Evolutionary conservation across 148 eudicot species (phyloP), one percentile per base, ranked within the genome.

Genomic region (Amaranthus cruentus): DNA sequence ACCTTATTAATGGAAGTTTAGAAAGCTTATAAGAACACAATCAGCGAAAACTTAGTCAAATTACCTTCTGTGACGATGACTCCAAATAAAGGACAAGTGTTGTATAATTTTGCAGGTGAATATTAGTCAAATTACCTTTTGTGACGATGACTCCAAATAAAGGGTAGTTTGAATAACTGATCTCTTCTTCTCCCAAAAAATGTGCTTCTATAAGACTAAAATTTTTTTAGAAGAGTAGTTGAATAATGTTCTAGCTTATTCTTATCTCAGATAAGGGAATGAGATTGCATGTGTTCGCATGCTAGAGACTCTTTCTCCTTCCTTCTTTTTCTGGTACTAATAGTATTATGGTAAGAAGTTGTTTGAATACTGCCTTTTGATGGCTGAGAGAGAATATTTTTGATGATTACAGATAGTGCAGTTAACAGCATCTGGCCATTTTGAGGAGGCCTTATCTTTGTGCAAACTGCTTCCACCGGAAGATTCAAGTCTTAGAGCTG

Each of bases 381-480:
- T 76, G 73, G 66, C 58, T 18, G 62, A 18, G 47, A 38, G 55
- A 64, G 9, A 43, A 56, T 68, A 43, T 73, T 68, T 55, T 10
- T 3, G 54, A 68, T 81, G 84, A 28, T 28, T 28, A 28, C 97
- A 96, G 99, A 92, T 96, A 70, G 97, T 96, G 73, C 99, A 96
- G 79, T 77, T 96, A 78, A 96, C 99, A 75, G 99, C 99, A 80
- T 96, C 99, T 69, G 99, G 97, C 54, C 83, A 90, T 81, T 96
- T 96, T 80, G 99, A 96, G 79, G 97, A 96, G 81, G 99, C 99
- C 38, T 74, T 96, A 84, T 86, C 95, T 70, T 84, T 96, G 80
- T 96, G 99, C 81, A 96, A 89, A 82, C 82, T 96, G 78, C 96
- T 96, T 71, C 99, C 99, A 59, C 89, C 85, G 15, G 99, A 96